Percentiles rank a stretch among this genome's conserved stretches.
Evolutionary conservation across 805 yeast genomes (phyloP).

Genomic region (Starmerella cellae): DNA sequence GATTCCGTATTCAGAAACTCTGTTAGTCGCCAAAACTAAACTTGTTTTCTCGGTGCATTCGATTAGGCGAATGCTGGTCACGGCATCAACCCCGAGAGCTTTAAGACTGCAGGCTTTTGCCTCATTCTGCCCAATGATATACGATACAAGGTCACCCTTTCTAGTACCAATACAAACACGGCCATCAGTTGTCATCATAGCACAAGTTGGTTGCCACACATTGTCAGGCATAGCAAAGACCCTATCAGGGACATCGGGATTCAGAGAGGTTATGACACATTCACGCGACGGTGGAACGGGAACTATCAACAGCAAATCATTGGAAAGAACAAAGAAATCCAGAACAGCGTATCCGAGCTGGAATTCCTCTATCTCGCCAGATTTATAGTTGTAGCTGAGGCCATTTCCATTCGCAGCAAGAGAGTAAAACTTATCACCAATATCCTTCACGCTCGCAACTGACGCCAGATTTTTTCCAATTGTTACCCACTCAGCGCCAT

Average conservation of each 20-base stretch:
- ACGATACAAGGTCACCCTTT: constrained; percentile 6
- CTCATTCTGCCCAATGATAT: not conserved
- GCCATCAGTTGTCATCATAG: not conserved
- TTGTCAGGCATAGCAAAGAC: not conserved
- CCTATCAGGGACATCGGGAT: not conserved
- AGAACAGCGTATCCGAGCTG: constrained; percentile 1
- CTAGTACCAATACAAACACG: constrained; percentile 11
- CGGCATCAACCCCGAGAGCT: constrained; percentile 20
- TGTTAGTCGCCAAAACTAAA: constrained; percentile 17
- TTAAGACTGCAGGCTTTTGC: not conserved
- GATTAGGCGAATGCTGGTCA: constrained; percentile 19
- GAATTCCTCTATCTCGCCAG: not conserved
- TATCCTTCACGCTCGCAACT: constrained; percentile 8
- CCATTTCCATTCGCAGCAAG: constrained; percentile 7
- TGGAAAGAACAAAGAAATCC: constrained; percentile 8
- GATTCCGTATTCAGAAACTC: constrained; percentile 21
- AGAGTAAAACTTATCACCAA: constrained; percentile 1
- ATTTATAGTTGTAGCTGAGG: not conserved
- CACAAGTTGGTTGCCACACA: constrained; percentile 1
- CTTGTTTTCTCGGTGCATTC: not conserved
- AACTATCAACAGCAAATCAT: not conserved
- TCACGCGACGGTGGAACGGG: not conserved
- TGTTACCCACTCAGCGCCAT: not conserved
- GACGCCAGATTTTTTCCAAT: not conserved
- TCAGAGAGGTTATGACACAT: not conserved